Evolutionary conservation across 2,329 filamentous ascomycete species (phyloP).

Genomic region (Penicillium janthinellum): DNA sequence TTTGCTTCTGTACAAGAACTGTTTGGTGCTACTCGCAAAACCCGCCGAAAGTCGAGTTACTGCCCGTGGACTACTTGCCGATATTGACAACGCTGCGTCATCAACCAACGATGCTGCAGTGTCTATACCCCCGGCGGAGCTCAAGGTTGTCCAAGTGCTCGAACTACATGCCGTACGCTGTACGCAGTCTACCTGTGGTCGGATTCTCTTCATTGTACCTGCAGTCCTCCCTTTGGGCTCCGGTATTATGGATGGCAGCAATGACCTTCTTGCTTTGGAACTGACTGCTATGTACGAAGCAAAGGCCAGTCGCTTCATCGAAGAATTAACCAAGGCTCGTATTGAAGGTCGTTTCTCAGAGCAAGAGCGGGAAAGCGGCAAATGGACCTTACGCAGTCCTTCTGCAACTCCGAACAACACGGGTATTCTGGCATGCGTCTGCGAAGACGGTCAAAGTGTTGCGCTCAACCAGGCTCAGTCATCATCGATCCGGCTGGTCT

Average conservation of each 20-base stretch:
- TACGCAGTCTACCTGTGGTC: constrained; percentile 50
- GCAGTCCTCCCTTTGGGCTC: constrained; percentile 25
- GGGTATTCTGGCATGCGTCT: constrained; percentile 52
- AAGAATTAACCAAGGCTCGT: constrained; percentile 83
- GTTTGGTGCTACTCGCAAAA: constrained; percentile 75
- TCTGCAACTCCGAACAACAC: constrained; percentile 60
- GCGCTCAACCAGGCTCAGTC: constrained; percentile 54
- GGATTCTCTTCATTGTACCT: constrained; percentile 41
- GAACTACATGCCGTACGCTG: constrained; percentile 70
- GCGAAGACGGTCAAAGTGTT: constrained; percentile 45
- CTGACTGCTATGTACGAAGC: constrained; percentile 76
- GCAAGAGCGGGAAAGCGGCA: constrained; percentile 74
- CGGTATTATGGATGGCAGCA: constrained; percentile 23
- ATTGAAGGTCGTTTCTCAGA: constrained; percentile 85
- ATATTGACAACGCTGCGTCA: constrained; percentile 78
- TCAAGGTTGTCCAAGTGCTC: constrained; percentile 75
- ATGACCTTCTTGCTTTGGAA: constrained; percentile 66
- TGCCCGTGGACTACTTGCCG: constrained; percentile 76
- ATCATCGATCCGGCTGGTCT: constrained; percentile 40
- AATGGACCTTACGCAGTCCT: constrained; percentile 76
- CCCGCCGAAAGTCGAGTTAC: constrained; percentile 62
- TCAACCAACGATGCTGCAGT: constrained; percentile 42
- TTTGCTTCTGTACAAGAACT: constrained; percentile 82
- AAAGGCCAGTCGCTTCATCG: constrained; percentile 73
- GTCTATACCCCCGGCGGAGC: constrained; percentile 58